Conservation (phyloP, 352 stramenopile genomes). For the Phytophthora sp. region DNA sequence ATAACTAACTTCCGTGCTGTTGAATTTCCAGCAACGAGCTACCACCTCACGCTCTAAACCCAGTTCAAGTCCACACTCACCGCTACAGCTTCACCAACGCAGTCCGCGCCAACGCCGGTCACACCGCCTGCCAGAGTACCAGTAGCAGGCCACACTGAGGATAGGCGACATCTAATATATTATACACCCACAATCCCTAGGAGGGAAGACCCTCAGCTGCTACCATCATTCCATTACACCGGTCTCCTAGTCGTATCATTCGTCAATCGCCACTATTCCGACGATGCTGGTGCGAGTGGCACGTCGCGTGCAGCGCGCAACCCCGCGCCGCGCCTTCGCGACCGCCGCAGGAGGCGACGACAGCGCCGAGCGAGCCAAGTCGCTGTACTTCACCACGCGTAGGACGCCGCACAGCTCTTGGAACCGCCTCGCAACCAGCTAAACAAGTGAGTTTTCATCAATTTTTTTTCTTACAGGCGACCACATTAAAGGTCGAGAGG, state of each 20-base stretch:
- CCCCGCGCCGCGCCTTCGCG: slow-evolving; percentile 14
- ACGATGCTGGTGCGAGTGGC: slow-evolving; percentile 27
- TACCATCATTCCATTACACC: slow-evolving; percentile 16
- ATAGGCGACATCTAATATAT: slow-evolving; percentile 28
- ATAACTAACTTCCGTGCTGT: slow-evolving; percentile 1
- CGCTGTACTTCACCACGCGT: slow-evolving; percentile 80
- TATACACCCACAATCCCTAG: background rate
- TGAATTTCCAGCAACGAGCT: slow-evolving; percentile 5
- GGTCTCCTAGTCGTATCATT: slow-evolving; percentile 10
- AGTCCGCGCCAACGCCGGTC: slow-evolving; percentile 5
- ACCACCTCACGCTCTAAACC: background rate
- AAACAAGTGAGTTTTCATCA: background rate
- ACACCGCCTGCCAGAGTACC: slow-evolving; percentile 1
- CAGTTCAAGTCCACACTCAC: slow-evolving; percentile 1
- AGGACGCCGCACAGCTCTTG: slow-evolving; percentile 5
- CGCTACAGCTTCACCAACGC: slow-evolving; percentile 6
- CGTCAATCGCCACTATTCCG: slow-evolving; percentile 6
- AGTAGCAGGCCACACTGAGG: slow-evolving; percentile 1
- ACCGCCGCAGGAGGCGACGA: background rate
- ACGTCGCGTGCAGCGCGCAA: slow-evolving; percentile 13
- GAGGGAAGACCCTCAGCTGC: slow-evolving; percentile 2
- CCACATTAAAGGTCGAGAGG: slow-evolving; percentile 67
- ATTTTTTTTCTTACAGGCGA: slow-evolving; percentile 45
- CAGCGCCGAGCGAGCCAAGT: slow-evolving; percentile 10
- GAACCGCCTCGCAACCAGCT: background rate